These are phyloP conservation scores for Lantana camara DNA, from an alignment of 257 asterid species.

Conservation along the genomic window DNA sequence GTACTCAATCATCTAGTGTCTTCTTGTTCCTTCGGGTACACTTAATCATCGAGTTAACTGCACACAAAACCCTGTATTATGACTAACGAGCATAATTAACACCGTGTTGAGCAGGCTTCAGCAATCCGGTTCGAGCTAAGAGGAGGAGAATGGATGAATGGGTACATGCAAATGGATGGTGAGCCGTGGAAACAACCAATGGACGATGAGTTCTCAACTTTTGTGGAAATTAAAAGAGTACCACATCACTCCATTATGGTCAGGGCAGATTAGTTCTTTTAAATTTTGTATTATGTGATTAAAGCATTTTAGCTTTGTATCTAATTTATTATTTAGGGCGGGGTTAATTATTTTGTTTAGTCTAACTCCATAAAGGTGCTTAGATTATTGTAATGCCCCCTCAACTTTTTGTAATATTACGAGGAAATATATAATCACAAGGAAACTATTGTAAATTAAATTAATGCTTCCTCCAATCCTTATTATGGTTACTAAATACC, in stretches of 20 bases:
- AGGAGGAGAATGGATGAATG: slow-evolving; percentile 91
- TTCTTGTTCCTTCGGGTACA: too few relatives aligned
- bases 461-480: too few relatives aligned
- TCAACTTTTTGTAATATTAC: too few relatives aligned
- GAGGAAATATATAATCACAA: too few relatives aligned
- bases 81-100: too few relatives aligned
- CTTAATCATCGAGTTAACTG: background rate
- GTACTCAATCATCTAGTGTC: too few relatives aligned
- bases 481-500: too few relatives aligned
- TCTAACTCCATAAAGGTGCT: background rate
- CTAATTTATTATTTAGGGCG: slow-evolving; percentile 15
- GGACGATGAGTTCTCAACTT: slow-evolving; percentile 69
- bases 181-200: slow-evolving; percentile 96
- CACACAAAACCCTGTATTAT: too few relatives aligned
- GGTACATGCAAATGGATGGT: slow-evolving; percentile 89
- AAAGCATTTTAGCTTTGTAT: slow-evolving; percentile 24
- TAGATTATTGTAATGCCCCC: background rate
- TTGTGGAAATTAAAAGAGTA: slow-evolving; percentile 66
- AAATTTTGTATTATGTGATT: slow-evolving; percentile 1
- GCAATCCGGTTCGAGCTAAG: slow-evolving; percentile 79
- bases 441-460: too few relatives aligned
- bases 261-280: slow-evolving; percentile 42
- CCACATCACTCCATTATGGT: slow-evolving; percentile 67
- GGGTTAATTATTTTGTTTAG: too few relatives aligned
- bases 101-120: slow-evolving; percentile 52